Percentiles rank a stretch among this genome's conserved stretches.
Conservation (phyloP, 306 rosid genomes). For the Castanopsis chinensis region DNA sequence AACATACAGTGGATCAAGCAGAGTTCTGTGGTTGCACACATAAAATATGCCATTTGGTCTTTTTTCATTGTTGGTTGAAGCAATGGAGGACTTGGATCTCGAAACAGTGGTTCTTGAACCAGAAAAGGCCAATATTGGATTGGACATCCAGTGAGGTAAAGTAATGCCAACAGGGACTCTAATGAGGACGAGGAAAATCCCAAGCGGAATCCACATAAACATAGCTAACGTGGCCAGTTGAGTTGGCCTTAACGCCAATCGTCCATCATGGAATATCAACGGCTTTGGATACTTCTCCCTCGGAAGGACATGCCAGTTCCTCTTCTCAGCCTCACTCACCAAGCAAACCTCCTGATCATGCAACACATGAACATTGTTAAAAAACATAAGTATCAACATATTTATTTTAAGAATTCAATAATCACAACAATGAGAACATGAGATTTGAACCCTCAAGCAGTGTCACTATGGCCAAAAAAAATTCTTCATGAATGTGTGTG, state of each 20-base stretch:
- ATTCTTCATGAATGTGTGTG: too few species aligned
- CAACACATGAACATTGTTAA: neutral
- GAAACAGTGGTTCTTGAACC: slow-evolving; percentile 43
- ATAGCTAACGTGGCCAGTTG: slow-evolving; percentile 38
- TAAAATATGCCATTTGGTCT: slow-evolving; percentile 44
- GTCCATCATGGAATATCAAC: slow-evolving; percentile 77
- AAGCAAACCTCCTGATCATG: slow-evolving; percentile 35
- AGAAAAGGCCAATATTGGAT: slow-evolving; percentile 56
- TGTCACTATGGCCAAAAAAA: too few species aligned
- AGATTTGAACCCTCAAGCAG: too few species aligned
- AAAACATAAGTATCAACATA: too few species aligned
- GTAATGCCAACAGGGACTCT: slow-evolving; percentile 30
- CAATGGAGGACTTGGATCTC: neutral
- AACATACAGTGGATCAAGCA: slow-evolving; percentile 65
- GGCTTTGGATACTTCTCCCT: slow-evolving; percentile 53
- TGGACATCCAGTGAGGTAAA: slow-evolving; percentile 39
- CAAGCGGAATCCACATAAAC: slow-evolving; percentile 68
- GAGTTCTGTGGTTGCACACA: slow-evolving; percentile 77
- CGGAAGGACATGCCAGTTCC: slow-evolving; percentile 48
- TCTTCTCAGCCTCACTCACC: slow-evolving; percentile 57
- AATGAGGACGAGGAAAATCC: slow-evolving; percentile 36
- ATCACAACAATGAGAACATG: too few species aligned
- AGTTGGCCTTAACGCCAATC: slow-evolving; percentile 65
- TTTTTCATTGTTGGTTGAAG: neutral
- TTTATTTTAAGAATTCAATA: too few species aligned